Conservation (phyloP, 805 yeast genomes). For the Candida piceae region DNA sequence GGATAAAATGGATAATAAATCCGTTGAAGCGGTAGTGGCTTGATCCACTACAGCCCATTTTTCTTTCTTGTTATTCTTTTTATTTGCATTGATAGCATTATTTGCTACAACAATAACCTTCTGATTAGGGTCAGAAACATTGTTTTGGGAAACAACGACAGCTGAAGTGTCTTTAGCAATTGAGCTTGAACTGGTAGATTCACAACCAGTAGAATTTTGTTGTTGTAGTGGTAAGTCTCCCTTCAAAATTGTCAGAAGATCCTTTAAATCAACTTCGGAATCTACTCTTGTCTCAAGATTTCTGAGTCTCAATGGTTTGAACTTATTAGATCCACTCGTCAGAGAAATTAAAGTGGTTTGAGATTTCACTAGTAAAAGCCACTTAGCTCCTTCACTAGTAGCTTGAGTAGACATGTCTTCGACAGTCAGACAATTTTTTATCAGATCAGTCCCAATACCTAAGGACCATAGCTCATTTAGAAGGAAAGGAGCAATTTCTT, state of each 20-base stretch:
- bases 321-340: slow-evolving; percentile 39
- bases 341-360: slow-evolving; percentile 32
- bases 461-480: slow-evolving; percentile 64
- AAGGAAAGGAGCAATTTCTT: slow-evolving; percentile 59
- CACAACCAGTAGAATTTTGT: neutral
- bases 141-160: neutral
- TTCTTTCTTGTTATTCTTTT: slow-evolving; percentile 70
- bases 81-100: slow-evolving; percentile 74
- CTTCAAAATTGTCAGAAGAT: slow-evolving; percentile 44
- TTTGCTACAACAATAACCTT: slow-evolving; percentile 66
- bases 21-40: slow-evolving; percentile 55
- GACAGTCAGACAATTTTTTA: slow-evolving; percentile 36
- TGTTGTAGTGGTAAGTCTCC: slow-evolving; percentile 11
- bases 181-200: neutral
- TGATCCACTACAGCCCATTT: slow-evolving; percentile 73
- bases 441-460: slow-evolving; percentile 75
- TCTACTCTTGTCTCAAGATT: slow-evolving; percentile 59
- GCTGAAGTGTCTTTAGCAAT: neutral
- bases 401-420: slow-evolving; percentile 70
- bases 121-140: slow-evolving; percentile 32
- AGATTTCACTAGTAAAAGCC: slow-evolving; percentile 77
- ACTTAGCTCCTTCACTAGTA: slow-evolving; percentile 61
- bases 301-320: slow-evolving; percentile 72
- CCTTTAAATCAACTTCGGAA: slow-evolving; percentile 67
- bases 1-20: slow-evolving; percentile 49